Evolutionary conservation across 2,329 filamentous ascomycete species (phyloP).

Genomic region (Thielaviopsis punctulata): DNA sequence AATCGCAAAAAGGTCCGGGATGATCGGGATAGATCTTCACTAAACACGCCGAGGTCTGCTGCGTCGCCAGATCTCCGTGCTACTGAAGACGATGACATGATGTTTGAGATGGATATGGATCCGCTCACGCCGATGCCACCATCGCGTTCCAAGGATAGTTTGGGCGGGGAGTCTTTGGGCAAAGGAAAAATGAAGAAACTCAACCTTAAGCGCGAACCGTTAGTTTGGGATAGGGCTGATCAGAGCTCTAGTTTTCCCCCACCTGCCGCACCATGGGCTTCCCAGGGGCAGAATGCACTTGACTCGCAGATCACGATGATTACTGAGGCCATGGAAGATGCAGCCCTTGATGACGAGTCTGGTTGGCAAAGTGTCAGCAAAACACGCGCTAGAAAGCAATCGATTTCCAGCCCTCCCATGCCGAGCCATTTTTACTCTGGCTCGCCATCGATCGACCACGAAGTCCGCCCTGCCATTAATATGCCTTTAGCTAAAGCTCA

Average conservation of each 20-base stretch:
- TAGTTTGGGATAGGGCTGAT: neutral
- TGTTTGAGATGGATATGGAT: slow-evolving; percentile 12
- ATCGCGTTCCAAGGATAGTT: neutral
- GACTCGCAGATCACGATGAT: slow-evolving; percentile 1
- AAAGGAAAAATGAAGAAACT: slow-evolving; percentile 1
- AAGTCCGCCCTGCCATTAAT: neutral
- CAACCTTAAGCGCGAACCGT: neutral
- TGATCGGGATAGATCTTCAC: neutral
- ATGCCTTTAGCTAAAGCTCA: neutral
- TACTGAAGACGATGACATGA: slow-evolving; percentile 6
- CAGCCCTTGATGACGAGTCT: neutral
- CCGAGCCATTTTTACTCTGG: neutral
- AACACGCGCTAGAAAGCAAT: neutral
- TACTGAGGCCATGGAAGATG: slow-evolving; percentile 9
- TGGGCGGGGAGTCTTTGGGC: neutral
- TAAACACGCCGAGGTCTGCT: neutral
- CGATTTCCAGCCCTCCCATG: neutral
- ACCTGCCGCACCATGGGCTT: slow-evolving; percentile 5
- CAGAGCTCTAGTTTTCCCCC: neutral
- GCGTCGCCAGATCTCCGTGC: neutral
- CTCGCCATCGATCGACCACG: neutral
- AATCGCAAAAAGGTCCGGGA: slow-evolving; percentile 28
- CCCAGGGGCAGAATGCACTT: neutral
- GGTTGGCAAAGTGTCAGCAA: slow-evolving; percentile 10
- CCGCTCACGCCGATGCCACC: neutral